Evolutionary conservation across 345 rosid species (phyloP).

Genomic region (Dipteronia dyeriana): DNA sequence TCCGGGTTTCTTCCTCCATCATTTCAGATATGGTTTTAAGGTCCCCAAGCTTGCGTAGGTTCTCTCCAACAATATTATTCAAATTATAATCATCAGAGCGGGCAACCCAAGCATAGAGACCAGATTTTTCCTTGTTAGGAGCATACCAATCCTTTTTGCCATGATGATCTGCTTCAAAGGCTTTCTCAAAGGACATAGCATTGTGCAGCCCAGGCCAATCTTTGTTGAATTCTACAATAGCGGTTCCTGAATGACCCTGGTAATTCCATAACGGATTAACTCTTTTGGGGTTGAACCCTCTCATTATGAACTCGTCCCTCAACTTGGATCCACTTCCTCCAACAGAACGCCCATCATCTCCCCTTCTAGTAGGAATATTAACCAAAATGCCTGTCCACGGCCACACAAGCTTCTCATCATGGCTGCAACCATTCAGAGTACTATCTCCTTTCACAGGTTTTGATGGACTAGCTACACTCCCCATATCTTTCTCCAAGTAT

Average conservation of each 20-base stretch:
- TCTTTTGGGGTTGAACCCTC: conserved; percentile 87
- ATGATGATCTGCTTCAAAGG: conserved; percentile 77
- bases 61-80: conserved; percentile 66
- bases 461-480: conserved; percentile 33
- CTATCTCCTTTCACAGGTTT: conserved; percentile 30
- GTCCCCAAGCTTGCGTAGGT: conserved; percentile 73
- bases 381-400: conserved; percentile 84
- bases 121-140: conserved; percentile 40
- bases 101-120: conserved; percentile 93
- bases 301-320: conserved; percentile 64
- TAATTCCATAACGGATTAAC: conserved; percentile 86
- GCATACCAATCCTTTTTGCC: conserved; percentile 74
- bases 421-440: conserved; percentile 41
- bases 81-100: conserved; percentile 76
- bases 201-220: conserved; percentile 93
- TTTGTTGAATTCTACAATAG: conserved; percentile 79
- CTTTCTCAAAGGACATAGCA: conserved; percentile 87
- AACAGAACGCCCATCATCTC: conserved; percentile 58
- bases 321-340: conserved; percentile 90
- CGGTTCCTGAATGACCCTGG: conserved; percentile 86
- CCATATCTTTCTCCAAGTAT: conserved; percentile 64
- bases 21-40: conserved; percentile 74
- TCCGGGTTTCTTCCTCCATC: conserved; percentile 85
- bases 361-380: conserved; percentile 69
- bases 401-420: conserved; percentile 82